phyloP scores from a whole-genome alignment of 1,284 basidiomycete species.

The Pseudozyma sp. region DNA sequence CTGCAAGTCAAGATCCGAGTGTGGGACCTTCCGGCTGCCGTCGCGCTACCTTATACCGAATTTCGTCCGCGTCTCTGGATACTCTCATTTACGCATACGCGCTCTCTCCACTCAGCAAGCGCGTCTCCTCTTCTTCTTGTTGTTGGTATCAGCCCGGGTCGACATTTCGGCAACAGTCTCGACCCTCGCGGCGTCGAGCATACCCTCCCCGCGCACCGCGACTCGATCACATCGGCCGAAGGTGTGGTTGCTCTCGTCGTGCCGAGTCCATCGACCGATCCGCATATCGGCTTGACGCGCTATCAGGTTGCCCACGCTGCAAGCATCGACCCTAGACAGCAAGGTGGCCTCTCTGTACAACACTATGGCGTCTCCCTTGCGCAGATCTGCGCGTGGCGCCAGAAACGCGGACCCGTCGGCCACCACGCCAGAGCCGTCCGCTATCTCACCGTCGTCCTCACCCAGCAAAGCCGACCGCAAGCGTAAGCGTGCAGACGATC shows the following conservation, averaged over 20 bases:
- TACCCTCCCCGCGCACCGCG: not conserved
- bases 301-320: not conserved
- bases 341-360: not conserved
- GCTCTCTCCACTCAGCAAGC: slow-evolving; percentile 33
- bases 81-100: slow-evolving; percentile 39
- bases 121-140: slow-evolving; percentile 6
- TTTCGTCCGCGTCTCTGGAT: slow-evolving; percentile 32
- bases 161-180: not conserved
- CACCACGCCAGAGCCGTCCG: slow-evolving; percentile 40
- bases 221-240: not conserved
- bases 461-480: slow-evolving; percentile 43
- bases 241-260: not conserved
- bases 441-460: slow-evolving; percentile 26
- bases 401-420: slow-evolving; percentile 33
- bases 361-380: slow-evolving; percentile 37
- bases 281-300: not conserved
- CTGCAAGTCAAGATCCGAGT: not conserved
- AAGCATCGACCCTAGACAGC: too few species aligned
- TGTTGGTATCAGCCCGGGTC: not conserved
- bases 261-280: too few species aligned
- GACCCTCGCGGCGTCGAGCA: not conserved
- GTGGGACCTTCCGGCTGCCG: not conserved
- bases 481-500: slow-evolving; percentile 36
- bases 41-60: slow-evolving; percentile 8
- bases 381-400: slow-evolving; percentile 28